Conservation (phyloP, 2,329 filamentous ascomycete genomes). For the Chrysoporthe puriensis region DNA sequence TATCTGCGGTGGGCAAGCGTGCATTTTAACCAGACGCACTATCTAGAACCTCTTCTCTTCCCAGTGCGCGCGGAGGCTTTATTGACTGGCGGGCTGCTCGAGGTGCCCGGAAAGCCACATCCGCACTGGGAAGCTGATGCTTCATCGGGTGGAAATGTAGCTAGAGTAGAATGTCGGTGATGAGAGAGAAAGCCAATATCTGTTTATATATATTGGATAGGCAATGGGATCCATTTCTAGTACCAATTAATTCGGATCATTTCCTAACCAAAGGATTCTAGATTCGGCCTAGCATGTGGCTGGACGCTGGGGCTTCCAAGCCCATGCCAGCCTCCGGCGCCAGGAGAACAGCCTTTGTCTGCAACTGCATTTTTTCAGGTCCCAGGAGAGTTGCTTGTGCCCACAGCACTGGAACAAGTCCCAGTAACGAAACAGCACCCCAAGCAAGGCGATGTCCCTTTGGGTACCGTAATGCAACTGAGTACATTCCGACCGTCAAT, state of each 20-base stretch:
- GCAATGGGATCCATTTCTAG: not conserved
- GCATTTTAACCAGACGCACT: not conserved
- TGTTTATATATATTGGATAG: not conserved
- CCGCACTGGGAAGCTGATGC: not conserved
- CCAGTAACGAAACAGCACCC: not conserved
- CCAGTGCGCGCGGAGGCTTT: not conserved
- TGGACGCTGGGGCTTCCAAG: not conserved
- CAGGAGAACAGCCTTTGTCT: not conserved
- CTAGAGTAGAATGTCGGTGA: not conserved
- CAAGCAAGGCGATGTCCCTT: not conserved
- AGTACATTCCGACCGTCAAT: not conserved
- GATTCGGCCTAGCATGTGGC: not conserved
- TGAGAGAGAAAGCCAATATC: not conserved
- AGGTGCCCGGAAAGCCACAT: not conserved
- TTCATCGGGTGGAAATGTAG: not conserved
- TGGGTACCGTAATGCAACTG: not conserved
- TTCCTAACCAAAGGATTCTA: not conserved
- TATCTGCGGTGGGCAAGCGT: constrained; percentile 1
- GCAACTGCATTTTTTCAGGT: not conserved
- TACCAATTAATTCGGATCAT: not conserved
- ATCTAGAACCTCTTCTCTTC: not conserved
- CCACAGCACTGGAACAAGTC: not conserved
- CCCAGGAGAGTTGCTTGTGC: not conserved
- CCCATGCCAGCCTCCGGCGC: not conserved
- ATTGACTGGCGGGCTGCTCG: not conserved